These are phyloP conservation scores for Teunomyces panamensis DNA, from an alignment of 805 yeast genomes.

Conservation along the genomic window DNA sequence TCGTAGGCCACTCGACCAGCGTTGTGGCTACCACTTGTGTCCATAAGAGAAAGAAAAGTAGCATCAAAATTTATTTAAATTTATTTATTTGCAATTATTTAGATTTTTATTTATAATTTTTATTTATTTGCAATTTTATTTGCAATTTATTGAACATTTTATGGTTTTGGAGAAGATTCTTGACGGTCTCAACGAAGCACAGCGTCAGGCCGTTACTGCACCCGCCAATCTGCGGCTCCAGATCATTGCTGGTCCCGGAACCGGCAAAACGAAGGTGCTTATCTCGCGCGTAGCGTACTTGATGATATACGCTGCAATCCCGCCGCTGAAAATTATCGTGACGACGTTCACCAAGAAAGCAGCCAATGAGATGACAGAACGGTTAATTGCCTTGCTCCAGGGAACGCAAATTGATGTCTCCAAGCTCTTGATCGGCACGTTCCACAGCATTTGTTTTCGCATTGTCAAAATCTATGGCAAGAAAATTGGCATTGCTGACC, in stretches of 20 bases:
- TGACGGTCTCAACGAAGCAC: conserved; percentile 37
- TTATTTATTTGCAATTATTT: background rate
- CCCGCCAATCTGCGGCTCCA: conserved; percentile 40
- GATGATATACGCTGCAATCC: conserved; percentile 46
- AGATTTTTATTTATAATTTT: background rate
- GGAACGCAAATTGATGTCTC: conserved; percentile 35
- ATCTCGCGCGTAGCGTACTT: conserved; percentile 76
- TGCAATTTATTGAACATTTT: background rate
- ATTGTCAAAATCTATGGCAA: conserved; percentile 56
- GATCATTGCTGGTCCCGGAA: conserved; percentile 61
- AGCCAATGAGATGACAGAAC: conserved; percentile 74
- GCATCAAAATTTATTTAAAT: background rate
- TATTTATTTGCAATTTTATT: background rate
- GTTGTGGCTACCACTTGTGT: background rate
- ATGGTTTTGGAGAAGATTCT: conserved; percentile 6
- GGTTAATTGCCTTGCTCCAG: conserved; percentile 44
- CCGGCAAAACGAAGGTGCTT: conserved; percentile 80
- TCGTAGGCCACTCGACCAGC: conserved; percentile 2
- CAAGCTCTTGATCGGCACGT: conserved; percentile 75
- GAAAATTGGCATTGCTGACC: conserved; percentile 41
- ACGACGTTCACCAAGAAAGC: conserved; percentile 95
- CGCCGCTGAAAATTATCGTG: conserved; percentile 67
- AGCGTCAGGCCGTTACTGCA: conserved; percentile 43
- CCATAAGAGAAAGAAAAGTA: background rate
- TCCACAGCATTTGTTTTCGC: conserved; percentile 76